phyloP scores from a whole-genome alignment of 768 basidiomycete species.

The Phaffia tasmanica region DNA sequence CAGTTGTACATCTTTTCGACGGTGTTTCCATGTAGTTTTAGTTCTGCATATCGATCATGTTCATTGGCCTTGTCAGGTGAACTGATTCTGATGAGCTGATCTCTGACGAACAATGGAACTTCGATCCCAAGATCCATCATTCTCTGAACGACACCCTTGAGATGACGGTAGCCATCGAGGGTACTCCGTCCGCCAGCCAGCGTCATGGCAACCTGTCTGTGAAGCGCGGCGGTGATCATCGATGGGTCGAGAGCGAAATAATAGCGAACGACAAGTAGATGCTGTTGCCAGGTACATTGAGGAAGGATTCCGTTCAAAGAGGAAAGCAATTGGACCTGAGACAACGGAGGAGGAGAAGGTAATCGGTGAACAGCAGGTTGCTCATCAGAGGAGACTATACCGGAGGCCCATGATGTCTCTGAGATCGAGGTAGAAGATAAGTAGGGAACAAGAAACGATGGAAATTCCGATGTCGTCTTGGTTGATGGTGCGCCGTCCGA shows the following conservation, averaged over 20 bases:
- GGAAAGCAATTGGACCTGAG: conserved; percentile 11
- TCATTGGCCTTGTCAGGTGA: background rate
- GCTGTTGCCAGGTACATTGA: background rate
- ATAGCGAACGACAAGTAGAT: background rate
- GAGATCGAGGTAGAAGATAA: background rate
- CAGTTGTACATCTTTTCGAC: background rate
- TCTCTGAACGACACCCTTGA: background rate
- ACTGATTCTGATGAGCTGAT: background rate
- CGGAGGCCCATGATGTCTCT: background rate
- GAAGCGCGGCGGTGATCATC: conserved; percentile 4
- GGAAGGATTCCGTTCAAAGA: background rate
- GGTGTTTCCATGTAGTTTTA: background rate
- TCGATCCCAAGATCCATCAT: background rate
- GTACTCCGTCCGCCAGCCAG: background rate
- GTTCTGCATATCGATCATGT: background rate
- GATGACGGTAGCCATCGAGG: background rate
- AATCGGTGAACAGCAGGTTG: background rate
- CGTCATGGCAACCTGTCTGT: background rate
- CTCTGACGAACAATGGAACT: background rate
- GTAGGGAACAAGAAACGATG: conserved; percentile 5
- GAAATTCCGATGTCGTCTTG: background rate
- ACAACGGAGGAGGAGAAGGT: conserved; percentile 3
- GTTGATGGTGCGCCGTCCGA: background rate
- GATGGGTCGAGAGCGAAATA: conserved; percentile 10
- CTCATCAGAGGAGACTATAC: background rate